Evolutionary conservation across 169 alveolate species (phyloP), one percentile per base, ranked within the genome.

Genomic region (Plasmodium sp.): DNA sequence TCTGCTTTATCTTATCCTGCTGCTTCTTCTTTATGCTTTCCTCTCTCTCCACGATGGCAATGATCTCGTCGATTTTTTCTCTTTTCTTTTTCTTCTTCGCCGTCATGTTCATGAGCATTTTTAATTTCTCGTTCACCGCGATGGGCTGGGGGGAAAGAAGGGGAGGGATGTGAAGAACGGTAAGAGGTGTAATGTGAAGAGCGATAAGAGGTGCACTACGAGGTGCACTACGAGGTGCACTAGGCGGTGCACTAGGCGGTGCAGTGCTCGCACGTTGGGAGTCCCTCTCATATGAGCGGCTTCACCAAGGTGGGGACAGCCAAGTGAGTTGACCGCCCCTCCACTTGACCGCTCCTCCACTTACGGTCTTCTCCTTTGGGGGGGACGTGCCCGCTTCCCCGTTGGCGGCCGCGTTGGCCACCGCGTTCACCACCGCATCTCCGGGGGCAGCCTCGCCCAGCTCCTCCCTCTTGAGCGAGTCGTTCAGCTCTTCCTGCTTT

Each of bases 21-120:
- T 72, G 83, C 18, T 84, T 84, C 73, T 84, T 31, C 43, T 84
- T 84, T 84, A 84, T 39, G 41, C 12, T 84, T 22, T 84, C 93
- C 79, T 84, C 93, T 43, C 79, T 84, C 22, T 84, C 93, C 31
- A 84, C 93, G 2, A 84, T 84, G 22, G 93, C 93, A 73, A 84
- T 84, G 39, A 84, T 84, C 14, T 84, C 93, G 33, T 84, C 84
- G 36, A 84, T 56, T 45, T 84, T 84, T 12, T 74, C 93, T 31
- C 93, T 5, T 51, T 84, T 84, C 27, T 84, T 84, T 73, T 83
- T 83, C 41, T 84, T 84, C 48, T 73, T 84, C 56, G 83, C n/a
- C 7, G 31, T 36, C 18, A 48, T 84, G 75, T 56, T 84, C 22
- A 71, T 22, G 34, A 84, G 39, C 10, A 84, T 71, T 73, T 84